Evolutionary conservation across 331 rosid species (phyloP), one percentile per base, ranked within the genome.

Genomic region (Phaseolus coccineus): DNA sequence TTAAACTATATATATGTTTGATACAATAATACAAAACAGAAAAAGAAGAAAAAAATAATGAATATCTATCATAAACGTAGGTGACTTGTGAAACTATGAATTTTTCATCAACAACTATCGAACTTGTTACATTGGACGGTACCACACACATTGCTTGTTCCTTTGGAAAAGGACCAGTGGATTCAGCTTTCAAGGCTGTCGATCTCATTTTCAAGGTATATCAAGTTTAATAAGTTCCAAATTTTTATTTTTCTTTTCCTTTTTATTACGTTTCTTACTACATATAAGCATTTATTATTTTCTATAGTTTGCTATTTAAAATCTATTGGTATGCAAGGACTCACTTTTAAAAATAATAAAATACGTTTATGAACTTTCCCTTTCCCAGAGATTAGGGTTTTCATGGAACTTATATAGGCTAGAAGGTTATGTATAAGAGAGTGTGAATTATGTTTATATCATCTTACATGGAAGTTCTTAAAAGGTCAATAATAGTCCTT

Each of bases 141-240:
- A 76, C 27, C 78, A 89, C 82, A 59, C 85, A 87, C 55, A 78
- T 92, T 78, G 89, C 91, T 55, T 88, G 92, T 83, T 80, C 91
- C 11, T 76, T 84, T 65, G 97, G 93, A 69, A 86, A 91, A 1
- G 97, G 95, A 12, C 94, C 95, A 4, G 89, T 92, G 72, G 97
- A 92, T 85, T 84, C 97, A 55, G 88, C 93, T 77, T 90, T 81
- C 86, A 90, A 86, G 85, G 93, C 97, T 59, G 83, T 92, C 40
- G 85, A 92, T 87, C 85, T 86, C 68, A 87, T 92, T 71, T 90
- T 90, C 22, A 83, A 92, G 95, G 97, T 62, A 11, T n/a, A n/a
- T 58, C n/a, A 58, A 27, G 13, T 57, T 25, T 57, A 0, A 57
- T 4, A 57, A 25, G 1, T 57, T 24, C 25, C 24, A 3, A 15